A percentile compares a stretch with the other conserved stretches of the same genome.
Conservation (phyloP, 176 grass and related monocot species). For the Sorghum bicolor region Sorghum_bicolor_NCBIv3 NC_012872.2:50880501-50881000, state of each 20-base stretch:
- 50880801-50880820: conserved; percentile 68
- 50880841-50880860: conserved; percentile 22
- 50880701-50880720: conserved; percentile 72
- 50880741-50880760: conserved; percentile 95
- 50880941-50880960: conserved; percentile 38
- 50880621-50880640: conserved; percentile 33
- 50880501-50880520: conserved; percentile 15
- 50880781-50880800: conserved; percentile 72
- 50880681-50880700: conserved; percentile 69
- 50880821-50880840: conserved; percentile 36
- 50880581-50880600: conserved; percentile 32
- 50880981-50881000: conserved; percentile 57
- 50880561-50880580: conserved; percentile 34
- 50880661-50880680: conserved; percentile 52
- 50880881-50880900: conserved; percentile 41
- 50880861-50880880: conserved; percentile 51
- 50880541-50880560: conserved; percentile 47
- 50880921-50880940: conserved; percentile 36
- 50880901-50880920: conserved; percentile 37
- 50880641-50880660: conserved; percentile 33
- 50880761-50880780: conserved; percentile 83
- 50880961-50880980: conserved; percentile 32
- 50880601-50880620: conserved; percentile 39
- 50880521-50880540: conserved; percentile 45
- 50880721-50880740: conserved; percentile 58